phyloP scores from a whole-genome alignment of 805 yeast genomes.

The Ogataea wickerhamii region DNA sequence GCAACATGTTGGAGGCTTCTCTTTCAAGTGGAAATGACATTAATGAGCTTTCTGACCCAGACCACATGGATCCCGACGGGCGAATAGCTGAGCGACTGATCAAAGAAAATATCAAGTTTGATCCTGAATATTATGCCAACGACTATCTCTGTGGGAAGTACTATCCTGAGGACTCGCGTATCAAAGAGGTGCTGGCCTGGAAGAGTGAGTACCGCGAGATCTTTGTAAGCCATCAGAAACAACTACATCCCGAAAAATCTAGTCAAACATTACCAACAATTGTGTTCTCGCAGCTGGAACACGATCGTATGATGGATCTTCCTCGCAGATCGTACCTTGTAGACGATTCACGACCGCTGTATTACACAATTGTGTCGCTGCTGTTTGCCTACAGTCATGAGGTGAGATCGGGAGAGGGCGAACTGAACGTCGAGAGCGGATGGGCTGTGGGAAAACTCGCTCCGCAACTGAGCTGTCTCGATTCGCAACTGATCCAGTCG shows the following conservation, averaged over 20 bases:
- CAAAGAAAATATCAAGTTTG: constrained; percentile 73
- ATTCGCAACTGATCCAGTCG: constrained; percentile 46
- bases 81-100: constrained; percentile 63
- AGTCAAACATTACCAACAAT: constrained; percentile 23
- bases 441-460: constrained; percentile 89
- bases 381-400: constrained; percentile 77
- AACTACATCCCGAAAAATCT: constrained; percentile 23
- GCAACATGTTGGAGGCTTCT: constrained; percentile 59
- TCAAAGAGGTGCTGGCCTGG: constrained; percentile 47
- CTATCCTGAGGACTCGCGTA: constrained; percentile 45
- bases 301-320: constrained; percentile 61
- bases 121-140: constrained; percentile 83
- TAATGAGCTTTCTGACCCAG: constrained; percentile 83
- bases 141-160: constrained; percentile 66
- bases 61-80: constrained; percentile 52
- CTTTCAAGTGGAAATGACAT: constrained; percentile 83
- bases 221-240: constrained; percentile 47
- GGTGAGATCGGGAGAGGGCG: constrained; percentile 65
- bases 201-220: constrained; percentile 43
- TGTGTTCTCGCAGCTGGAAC: constrained; percentile 57
- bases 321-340: constrained; percentile 63
- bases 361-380: constrained; percentile 60
- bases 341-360: constrained; percentile 51
- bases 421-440: constrained; percentile 77
- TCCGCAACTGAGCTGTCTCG: constrained; percentile 76